Evolutionary conservation across 1,284 basidiomycete species (phyloP).

Genomic region (Fereydounia khargensis): DNA sequence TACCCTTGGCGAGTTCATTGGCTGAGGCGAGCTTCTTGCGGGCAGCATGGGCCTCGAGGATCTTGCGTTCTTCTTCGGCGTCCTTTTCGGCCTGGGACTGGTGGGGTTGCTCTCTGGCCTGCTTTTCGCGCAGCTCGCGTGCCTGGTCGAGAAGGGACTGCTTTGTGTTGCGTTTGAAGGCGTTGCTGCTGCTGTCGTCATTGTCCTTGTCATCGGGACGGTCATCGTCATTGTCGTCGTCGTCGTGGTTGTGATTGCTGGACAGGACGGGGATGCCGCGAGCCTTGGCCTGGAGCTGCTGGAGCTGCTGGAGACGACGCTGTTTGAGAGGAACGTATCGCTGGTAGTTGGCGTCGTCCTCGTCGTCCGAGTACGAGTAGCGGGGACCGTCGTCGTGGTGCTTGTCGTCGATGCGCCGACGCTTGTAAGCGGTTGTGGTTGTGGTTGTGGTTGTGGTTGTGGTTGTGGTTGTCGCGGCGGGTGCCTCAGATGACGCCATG

Average conservation of each 20-base stretch:
- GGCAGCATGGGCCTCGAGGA: constrained; percentile 86
- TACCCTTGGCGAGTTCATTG: constrained; percentile 87
- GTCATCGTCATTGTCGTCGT: constrained; percentile 63
- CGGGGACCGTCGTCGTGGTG: constrained; percentile 18
- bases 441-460: background rate
- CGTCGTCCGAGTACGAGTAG: constrained; percentile 49
- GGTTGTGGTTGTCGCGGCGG: background rate
- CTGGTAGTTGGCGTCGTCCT: constrained; percentile 63
- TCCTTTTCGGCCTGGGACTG: constrained; percentile 74
- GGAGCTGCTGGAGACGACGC: constrained; percentile 75
- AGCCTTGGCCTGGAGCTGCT: constrained; percentile 57
- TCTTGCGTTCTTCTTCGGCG: constrained; percentile 83
- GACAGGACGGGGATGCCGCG: background rate
- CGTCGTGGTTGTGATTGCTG: constrained; percentile 2
- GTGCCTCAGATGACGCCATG: too few species aligned
- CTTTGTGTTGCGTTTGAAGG: constrained; percentile 68
- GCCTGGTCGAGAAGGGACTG: constrained; percentile 48
- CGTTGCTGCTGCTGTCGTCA: constrained; percentile 65
- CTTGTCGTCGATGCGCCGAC: constrained; percentile 21
- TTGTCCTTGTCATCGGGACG: constrained; percentile 66
- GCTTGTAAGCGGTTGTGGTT: constrained; percentile 3
- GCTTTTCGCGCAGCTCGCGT: constrained; percentile 70
- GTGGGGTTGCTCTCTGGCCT: constrained; percentile 65
- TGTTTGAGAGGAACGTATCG: constrained; percentile 87
- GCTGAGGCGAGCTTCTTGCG: constrained; percentile 86